Percentiles rank a stretch among this genome's conserved stretches.
Conservation (phyloP, 208 protist species). For the Trypanosoma cruzi region DNA sequence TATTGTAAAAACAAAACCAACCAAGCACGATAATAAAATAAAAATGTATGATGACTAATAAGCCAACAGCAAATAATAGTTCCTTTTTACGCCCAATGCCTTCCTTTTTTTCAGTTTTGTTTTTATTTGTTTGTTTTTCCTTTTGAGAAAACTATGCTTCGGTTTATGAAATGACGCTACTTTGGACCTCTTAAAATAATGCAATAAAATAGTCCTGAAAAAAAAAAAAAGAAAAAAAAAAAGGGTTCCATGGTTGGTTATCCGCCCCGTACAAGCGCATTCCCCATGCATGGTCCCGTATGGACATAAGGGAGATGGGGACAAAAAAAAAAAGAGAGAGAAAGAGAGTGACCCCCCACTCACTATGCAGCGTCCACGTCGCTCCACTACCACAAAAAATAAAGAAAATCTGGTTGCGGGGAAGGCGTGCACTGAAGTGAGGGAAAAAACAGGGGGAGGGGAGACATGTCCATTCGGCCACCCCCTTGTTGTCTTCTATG, state of each 20-base stretch:
- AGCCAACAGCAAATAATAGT: neutral
- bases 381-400: conserved; percentile 6
- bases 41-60: too few relatives aligned
- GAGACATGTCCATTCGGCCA: neutral
- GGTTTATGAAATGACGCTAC: neutral
- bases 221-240: neutral
- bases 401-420: neutral
- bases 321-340: neutral
- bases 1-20: neutral
- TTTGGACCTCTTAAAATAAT: neutral
- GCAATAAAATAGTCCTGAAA: conserved; percentile 8
- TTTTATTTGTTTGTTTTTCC: neutral
- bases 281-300: too few relatives aligned
- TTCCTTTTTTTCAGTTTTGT: too few relatives aligned
- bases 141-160: neutral
- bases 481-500: neutral
- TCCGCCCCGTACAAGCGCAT: too few relatives aligned
- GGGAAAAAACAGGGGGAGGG: neutral
- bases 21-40: too few relatives aligned
- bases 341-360: neutral
- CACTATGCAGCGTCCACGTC: neutral
- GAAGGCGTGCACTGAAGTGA: neutral
- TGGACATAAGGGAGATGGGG: neutral
- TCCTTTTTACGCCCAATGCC: too few relatives aligned
- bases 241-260: neutral